Evolutionary conservation across 345 rosid genomes (phyloP).

Genomic region (Erodium maritimum): DNA sequence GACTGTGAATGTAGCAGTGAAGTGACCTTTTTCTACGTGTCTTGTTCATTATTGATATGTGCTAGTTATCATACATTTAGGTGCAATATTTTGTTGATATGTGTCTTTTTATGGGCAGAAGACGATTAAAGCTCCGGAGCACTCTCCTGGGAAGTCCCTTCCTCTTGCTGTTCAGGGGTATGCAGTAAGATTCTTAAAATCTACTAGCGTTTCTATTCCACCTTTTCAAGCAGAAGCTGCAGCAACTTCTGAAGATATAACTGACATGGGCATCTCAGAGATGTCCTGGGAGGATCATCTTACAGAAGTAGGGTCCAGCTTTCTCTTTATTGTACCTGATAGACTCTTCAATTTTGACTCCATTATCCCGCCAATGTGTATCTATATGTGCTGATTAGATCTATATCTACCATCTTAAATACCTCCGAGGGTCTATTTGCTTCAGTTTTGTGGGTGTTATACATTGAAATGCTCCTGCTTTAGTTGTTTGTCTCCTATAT

Average conservation of each 20-base stretch:
- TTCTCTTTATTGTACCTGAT: conserved; percentile 4
- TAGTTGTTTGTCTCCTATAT: background rate
- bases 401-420: no score
- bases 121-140: conserved; percentile 25
- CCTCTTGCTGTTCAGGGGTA: conserved; percentile 46
- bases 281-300: conserved; percentile 57
- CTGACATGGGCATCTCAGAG: conserved; percentile 42
- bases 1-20: no score
- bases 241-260: conserved; percentile 40
- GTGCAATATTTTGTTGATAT: conserved; percentile 1
- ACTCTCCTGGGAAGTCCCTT: conserved; percentile 21
- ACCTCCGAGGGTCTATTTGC: background rate
- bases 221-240: conserved; percentile 51
- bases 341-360: background rate
- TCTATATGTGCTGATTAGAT: no score
- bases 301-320: conserved; percentile 55
- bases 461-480: background rate
- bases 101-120: conserved; percentile 33
- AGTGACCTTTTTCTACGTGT: no score
- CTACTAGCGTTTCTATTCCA: conserved; percentile 31
- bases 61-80: conserved; percentile 2
- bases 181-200: conserved; percentile 73
- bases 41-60: no score
- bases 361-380: background rate
- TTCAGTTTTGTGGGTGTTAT: background rate